Conservation (phyloP, 164 flowering plant genomes). For the Macadamia tetraphylla region DNA sequence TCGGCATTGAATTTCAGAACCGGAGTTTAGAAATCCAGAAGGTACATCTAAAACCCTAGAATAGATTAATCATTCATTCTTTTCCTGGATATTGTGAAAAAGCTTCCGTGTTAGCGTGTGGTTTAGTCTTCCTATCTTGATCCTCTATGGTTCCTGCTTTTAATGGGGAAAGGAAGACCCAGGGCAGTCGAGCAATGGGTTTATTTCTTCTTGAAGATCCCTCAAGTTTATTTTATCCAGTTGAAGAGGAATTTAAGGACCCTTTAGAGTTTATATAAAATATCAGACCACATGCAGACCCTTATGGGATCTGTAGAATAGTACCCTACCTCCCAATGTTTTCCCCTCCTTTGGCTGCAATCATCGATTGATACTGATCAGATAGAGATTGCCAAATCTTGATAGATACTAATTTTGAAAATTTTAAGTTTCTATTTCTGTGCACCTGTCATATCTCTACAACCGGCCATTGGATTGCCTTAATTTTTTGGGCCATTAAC, state of each 20-base stretch:
- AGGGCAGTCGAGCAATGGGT: slow-evolving; percentile 82
- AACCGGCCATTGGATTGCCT: too few relatives aligned
- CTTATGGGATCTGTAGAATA: slow-evolving; percentile 85
- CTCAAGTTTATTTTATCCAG: slow-evolving; percentile 66
- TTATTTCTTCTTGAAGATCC: slow-evolving; percentile 34
- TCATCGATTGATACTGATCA: too few relatives aligned
- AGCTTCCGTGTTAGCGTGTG: not conserved
- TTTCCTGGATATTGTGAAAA: not conserved
- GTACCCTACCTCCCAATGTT: slow-evolving; percentile 43
- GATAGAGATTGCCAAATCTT: too few relatives aligned
- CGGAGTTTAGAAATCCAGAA: not conserved
- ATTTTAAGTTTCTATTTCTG: too few relatives aligned
- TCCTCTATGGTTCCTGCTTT: not conserved
- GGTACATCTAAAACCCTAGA: not conserved
- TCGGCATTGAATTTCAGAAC: not conserved
- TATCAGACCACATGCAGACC: slow-evolving; percentile 85
- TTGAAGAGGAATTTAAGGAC: slow-evolving; percentile 76
- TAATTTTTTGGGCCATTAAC: too few relatives aligned
- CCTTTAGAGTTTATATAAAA: slow-evolving; percentile 77
- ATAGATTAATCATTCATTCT: too few relatives aligned
- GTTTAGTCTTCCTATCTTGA: not conserved
- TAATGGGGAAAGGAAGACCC: slow-evolving; percentile 86
- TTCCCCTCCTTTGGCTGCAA: too few relatives aligned
- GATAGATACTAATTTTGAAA: too few relatives aligned
- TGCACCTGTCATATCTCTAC: too few relatives aligned